Conservation (phyloP, 805 yeast species). For the Wickerhamiella slavikovae region DNA sequence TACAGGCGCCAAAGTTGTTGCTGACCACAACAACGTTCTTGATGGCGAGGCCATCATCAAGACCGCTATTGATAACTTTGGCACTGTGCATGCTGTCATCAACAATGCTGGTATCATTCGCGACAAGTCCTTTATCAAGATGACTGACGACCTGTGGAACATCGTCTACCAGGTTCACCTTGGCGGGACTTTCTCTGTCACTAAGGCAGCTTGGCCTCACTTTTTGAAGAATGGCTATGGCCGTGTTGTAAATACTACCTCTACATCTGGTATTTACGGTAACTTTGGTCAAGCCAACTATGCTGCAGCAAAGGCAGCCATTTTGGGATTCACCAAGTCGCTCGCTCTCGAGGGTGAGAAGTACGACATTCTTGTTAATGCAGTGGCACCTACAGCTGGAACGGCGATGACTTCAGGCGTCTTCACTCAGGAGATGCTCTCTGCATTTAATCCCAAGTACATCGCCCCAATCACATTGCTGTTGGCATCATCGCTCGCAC, state of each 20-base stretch:
- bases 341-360: conserved; percentile 81
- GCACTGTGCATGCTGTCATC: conserved; percentile 64
- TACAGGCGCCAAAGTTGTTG: conserved; percentile 64
- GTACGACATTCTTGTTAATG: conserved; percentile 51
- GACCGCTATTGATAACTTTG: conserved; percentile 56
- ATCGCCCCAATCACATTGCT: conserved; percentile 80
- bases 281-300: conserved; percentile 95
- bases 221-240: conserved; percentile 64
- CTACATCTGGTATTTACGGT: conserved; percentile 94
- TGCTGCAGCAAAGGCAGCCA: conserved; percentile 80
- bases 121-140: conserved; percentile 70
- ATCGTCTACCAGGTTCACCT: conserved; percentile 66
- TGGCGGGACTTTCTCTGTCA: conserved; percentile 57
- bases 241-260: conserved; percentile 68
- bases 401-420: conserved; percentile 91
- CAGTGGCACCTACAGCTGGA: conserved; percentile 93
- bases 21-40: conserved; percentile 66
- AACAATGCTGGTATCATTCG: conserved; percentile 92
- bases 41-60: conserved; percentile 58
- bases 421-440: conserved; percentile 58
- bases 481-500: conserved; percentile 53
- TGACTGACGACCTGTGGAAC: conserved; percentile 71
- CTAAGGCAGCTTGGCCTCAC: conserved; percentile 84
- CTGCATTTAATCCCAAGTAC: conserved; percentile 65
- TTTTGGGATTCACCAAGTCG: conserved; percentile 67